Evolutionary conservation across 768 basidiomycete species (phyloP).

Genomic region (Trametes cubensis): DNA sequence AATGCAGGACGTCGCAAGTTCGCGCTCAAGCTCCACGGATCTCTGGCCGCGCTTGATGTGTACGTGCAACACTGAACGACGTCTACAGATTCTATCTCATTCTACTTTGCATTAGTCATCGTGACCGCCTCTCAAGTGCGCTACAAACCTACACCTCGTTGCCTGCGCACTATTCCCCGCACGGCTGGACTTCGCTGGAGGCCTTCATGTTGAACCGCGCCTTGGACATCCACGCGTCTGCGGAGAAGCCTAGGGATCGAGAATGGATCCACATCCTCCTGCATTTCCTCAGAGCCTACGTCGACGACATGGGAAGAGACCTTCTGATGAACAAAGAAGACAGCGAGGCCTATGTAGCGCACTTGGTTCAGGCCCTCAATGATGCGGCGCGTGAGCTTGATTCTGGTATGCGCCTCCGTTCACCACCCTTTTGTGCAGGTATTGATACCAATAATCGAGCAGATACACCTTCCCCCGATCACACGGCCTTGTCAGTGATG

Average conservation of each 20-base stretch:
- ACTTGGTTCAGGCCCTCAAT: conserved; percentile 53
- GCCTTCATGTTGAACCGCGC: conserved; percentile 78
- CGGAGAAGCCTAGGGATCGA: conserved; percentile 61
- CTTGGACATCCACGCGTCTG: conserved; percentile 61
- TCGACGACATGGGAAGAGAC: conserved; percentile 55
- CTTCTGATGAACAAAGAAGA: conserved; percentile 57
- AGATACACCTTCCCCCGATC: conserved; percentile 72
- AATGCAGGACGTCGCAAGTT: conserved; percentile 84
- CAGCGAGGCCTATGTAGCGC: conserved; percentile 51
- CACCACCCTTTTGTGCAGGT: conserved; percentile 7
- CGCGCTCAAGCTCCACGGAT: conserved; percentile 83
- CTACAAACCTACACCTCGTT: conserved; percentile 74
- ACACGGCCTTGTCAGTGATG: conserved; percentile 64
- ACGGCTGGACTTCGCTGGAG: conserved; percentile 80
- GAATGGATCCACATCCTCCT: conserved; percentile 84
- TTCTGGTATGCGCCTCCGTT: conserved; percentile 43
- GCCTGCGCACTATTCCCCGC: conserved; percentile 84
- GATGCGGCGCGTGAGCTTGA: conserved; percentile 54
- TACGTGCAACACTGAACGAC: conserved; percentile 43
- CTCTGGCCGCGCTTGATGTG: conserved; percentile 87
- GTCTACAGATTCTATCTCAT: not conserved
- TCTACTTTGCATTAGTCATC: conserved; percentile 50
- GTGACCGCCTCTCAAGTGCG: conserved; percentile 63
- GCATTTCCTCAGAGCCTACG: conserved; percentile 72
- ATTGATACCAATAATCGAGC: not conserved